A percentile compares a stretch with the other conserved stretches of the same genome.
These are phyloP conservation scores for Aciculosporium take DNA, from an alignment of 2,329 filamentous ascomycete genomes.

Conservation along the genomic window DNA sequence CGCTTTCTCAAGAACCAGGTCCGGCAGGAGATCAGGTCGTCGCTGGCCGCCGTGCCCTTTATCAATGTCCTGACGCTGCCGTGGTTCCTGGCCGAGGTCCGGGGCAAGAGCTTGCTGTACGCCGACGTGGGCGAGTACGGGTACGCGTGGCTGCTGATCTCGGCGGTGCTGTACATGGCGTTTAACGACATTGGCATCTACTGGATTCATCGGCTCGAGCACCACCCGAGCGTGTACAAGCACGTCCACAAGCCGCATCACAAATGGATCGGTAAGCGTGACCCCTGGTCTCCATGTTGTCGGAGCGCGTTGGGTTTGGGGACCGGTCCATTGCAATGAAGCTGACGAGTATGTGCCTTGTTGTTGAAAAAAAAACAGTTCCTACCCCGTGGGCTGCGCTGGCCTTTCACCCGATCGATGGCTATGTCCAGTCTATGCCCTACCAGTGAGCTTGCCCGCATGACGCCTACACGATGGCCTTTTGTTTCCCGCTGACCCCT, in stretches of 20 bases:
- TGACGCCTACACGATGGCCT: too few relatives aligned
- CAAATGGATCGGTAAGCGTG: constrained; percentile 75
- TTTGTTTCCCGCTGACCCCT: background rate
- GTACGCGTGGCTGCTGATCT: constrained; percentile 24
- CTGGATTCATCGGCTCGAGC: constrained; percentile 76
- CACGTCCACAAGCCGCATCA: constrained; percentile 90
- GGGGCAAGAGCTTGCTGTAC: constrained; percentile 30
- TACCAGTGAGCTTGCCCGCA: constrained; percentile 47
- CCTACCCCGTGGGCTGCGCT: constrained; percentile 85
- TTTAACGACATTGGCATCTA: constrained; percentile 46
- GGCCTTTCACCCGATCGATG: constrained; percentile 89
- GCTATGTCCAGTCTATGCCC: constrained; percentile 74
- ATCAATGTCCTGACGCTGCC: constrained; percentile 31
- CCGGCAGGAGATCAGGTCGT: constrained; percentile 27
- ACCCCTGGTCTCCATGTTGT: too few relatives aligned
- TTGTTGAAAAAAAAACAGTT: constrained; percentile 43
- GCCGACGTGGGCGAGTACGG: constrained; percentile 23
- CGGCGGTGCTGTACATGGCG: constrained; percentile 23
- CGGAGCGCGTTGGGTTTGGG: too few relatives aligned
- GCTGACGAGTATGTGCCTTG: too few relatives aligned
- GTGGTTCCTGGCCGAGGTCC: constrained; percentile 32
- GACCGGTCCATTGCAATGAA: too few relatives aligned
- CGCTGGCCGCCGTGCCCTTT: constrained; percentile 27
- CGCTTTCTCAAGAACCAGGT: constrained; percentile 34
- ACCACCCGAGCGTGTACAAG: constrained; percentile 69